Evolutionary conservation across 768 basidiomycete genomes (phyloP).

Genomic region (Leucogyrophana mollusca): DNA sequence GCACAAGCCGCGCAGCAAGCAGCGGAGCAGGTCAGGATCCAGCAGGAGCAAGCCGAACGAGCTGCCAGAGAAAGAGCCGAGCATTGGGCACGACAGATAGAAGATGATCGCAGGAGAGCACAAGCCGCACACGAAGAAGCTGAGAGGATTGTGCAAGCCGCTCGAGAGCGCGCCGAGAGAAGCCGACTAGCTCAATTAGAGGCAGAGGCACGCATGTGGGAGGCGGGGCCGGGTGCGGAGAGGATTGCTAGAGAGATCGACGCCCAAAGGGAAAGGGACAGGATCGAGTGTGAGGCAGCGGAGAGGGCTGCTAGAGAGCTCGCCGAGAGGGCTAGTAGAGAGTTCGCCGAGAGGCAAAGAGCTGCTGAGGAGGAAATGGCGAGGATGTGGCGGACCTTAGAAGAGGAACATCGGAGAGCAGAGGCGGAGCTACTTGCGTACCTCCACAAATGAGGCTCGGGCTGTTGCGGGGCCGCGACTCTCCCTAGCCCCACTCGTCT

Average conservation of each 20-base stretch:
- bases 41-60: not conserved
- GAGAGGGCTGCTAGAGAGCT: conserved; percentile 22
- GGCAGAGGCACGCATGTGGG: not conserved
- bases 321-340: conserved; percentile 17
- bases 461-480: no score
- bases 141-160: not conserved
- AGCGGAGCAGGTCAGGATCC: no score
- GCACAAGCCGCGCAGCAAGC: no score
- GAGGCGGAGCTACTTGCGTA: conserved; percentile 27
- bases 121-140: not conserved
- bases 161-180: not conserved
- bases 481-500: no score
- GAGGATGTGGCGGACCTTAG: not conserved
- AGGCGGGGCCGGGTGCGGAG: not conserved
- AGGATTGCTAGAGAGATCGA: not conserved
- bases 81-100: not conserved
- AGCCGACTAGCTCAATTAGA: not conserved
- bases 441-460: conserved; percentile 15
- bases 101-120: conserved; percentile 1
- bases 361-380: conserved; percentile 9
- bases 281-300: conserved; percentile 14
- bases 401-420: conserved; percentile 18
- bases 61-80: conserved; percentile 1
- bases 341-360: conserved; percentile 14
- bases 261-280: not conserved